Evolutionary conservation across 495 filamentous ascomycete species (phyloP), one percentile per base, ranked within the genome.

Genomic region (Cryomyces antarcticus): DNA sequence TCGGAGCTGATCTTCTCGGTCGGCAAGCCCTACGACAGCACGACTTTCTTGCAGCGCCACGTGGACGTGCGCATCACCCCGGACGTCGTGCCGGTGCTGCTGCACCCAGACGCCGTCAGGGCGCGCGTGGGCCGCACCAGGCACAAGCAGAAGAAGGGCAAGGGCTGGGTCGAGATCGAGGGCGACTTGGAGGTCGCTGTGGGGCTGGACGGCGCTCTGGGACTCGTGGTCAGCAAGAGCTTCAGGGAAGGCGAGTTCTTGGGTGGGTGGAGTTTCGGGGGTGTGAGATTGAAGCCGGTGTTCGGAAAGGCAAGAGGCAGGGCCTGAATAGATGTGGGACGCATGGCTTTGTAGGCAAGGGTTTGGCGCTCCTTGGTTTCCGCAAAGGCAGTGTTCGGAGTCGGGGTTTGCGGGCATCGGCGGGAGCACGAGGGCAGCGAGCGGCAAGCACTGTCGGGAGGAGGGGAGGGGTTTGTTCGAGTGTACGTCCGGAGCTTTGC

Each of bases 181-280:
- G 54, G 54, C 24, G 51, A 57, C 47, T 42, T 52, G 28, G 52
- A 57, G 38, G 52, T 57, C n/a, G 40, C 37, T 30, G 54, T 57
- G 4, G 54, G 54, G 10, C 37, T 57, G 34, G 54, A 57, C 46
- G 54, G 54, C 1, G 54, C 47, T 27, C 29, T 54, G 9, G 54
- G 54, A 0, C 50, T 57, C 43, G 46, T 52, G 5, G 41, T 57
- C 28, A 54, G 45, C 38, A 49, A 48, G 49, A 49, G 39, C 37
- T 57, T 38, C 24, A 43, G 50, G 31, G 52, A 54, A 43, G 50
- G 39, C 36, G 43, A 34, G 7, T 47, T 47, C 12, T 51, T 47
- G 17, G 17, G 17, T 46, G 54, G 54, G 11, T 57, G 51, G 51
- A 57, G 51, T 31, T 57, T 57, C 48, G 51, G 51, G 34, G 54